These are phyloP conservation scores for Vigna reflexopilosa DNA, from an alignment of 306 rosid genomes.

Conservation along the genomic window DNA sequence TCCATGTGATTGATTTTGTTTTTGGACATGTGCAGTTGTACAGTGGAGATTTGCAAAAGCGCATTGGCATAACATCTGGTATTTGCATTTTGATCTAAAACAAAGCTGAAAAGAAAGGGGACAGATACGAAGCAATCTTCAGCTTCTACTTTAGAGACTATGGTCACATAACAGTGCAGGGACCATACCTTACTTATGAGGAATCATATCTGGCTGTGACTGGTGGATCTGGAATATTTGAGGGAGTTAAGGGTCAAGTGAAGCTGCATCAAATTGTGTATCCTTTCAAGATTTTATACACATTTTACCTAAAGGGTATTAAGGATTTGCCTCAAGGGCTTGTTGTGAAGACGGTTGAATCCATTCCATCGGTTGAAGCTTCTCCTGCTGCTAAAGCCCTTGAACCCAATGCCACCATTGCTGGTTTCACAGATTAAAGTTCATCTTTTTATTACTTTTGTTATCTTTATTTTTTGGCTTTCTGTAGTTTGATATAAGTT, in stretches of 20 bases:
- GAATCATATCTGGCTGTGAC: conserved; percentile 64
- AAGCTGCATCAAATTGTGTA: conserved; percentile 62
- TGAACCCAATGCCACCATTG: conserved; percentile 54
- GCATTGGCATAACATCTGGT: conserved; percentile 69
- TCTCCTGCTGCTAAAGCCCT: conserved; percentile 57
- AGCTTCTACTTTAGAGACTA: conserved; percentile 71
- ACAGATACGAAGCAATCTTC: conserved; percentile 66
- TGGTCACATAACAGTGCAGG: conserved; percentile 70
- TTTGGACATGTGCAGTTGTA: conserved; percentile 48
- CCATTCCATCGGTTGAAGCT: conserved; percentile 54
- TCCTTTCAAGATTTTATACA: conserved; percentile 70
- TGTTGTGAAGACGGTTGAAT: conserved; percentile 51
- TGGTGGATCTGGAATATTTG: conserved; percentile 74
- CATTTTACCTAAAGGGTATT: conserved; percentile 65
- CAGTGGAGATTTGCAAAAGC: conserved; percentile 60
- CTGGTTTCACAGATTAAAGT: conserved; percentile 47
- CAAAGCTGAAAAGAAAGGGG: conserved; percentile 61
- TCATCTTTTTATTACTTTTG: too few relatives aligned
- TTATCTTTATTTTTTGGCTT: too few relatives aligned
- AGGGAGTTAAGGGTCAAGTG: conserved; percentile 64
- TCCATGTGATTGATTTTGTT: background rate
- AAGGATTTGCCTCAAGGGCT: conserved; percentile 63
- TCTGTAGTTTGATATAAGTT: too few relatives aligned
- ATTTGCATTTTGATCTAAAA: conserved; percentile 62
- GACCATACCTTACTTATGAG: conserved; percentile 63